Evolutionary conservation across 2,329 filamentous ascomycete species (phyloP).

Genomic region (Dactylonectria estremocensis): DNA sequence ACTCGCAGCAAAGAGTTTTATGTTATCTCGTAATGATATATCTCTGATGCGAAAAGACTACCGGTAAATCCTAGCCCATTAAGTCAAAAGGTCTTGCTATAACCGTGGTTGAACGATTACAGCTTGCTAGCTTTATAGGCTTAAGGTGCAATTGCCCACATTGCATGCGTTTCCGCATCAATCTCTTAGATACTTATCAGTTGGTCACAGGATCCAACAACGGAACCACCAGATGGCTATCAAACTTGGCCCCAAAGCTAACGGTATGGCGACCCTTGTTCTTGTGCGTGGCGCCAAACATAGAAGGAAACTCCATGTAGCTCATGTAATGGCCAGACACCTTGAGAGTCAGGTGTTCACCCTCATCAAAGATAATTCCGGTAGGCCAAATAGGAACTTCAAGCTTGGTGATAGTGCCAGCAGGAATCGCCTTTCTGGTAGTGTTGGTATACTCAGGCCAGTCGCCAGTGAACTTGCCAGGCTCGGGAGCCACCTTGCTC

Average conservation of each 20-base stretch:
- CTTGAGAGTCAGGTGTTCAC: conserved; percentile 2
- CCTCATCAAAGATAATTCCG: conserved; percentile 4
- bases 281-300: conserved; percentile 7
- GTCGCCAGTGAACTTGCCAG: not conserved
- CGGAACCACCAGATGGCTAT: conserved; percentile 10
- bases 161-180: too few species aligned
- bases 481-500: not conserved
- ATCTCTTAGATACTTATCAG: not conserved
- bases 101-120: too few species aligned
- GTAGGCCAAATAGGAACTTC: conserved; percentile 16
- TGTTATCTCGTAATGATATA: too few species aligned
- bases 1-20: too few species aligned
- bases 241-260: not conserved
- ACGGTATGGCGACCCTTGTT: conserved; percentile 11
- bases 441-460: conserved; percentile 8
- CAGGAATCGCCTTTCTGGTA: not conserved
- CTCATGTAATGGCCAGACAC: conserved; percentile 14
- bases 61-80: too few species aligned
- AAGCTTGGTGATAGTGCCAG: not conserved
- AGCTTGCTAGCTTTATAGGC: too few species aligned
- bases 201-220: conserved; percentile 1
- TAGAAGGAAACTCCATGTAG: conserved; percentile 6
- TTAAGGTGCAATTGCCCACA: too few species aligned
- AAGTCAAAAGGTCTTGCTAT: too few species aligned
- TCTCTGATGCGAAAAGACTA: too few species aligned